phyloP scores from a whole-genome alignment of 2,329 filamentous ascomycete species.

The Pestalotiopsis fici region DNA sequence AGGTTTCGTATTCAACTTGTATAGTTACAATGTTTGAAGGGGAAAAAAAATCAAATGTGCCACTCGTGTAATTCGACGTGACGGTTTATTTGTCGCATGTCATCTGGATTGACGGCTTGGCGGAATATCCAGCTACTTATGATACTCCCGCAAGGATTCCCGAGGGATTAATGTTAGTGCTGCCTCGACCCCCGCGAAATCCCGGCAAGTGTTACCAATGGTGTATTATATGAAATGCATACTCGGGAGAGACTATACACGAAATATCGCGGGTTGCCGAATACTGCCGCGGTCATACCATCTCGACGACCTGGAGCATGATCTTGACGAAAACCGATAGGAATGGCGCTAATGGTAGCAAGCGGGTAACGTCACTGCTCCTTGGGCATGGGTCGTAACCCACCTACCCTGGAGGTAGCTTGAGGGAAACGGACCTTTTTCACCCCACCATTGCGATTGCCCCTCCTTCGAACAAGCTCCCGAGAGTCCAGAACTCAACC shows the following conservation, averaged over 20 bases:
- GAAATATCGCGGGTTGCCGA: background rate
- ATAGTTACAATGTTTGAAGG: background rate
- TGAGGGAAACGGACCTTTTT: background rate
- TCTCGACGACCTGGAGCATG: background rate
- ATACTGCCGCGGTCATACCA: constrained; percentile 3
- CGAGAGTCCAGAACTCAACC: constrained; percentile 2
- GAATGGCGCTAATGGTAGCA: background rate
- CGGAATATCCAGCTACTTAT: no score
- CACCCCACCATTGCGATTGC: constrained; percentile 6
- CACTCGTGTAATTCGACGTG: no score
- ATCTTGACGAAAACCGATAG: constrained; percentile 5
- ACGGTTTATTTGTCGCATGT: no score
- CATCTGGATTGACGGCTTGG: no score
- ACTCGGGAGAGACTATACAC: background rate
- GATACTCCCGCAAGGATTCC: no score
- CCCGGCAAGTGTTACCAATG: background rate
- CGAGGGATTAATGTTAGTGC: no score
- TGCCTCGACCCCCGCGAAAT: background rate
- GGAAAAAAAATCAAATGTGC: no score
- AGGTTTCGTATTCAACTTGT: background rate
- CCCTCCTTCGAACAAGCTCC: constrained; percentile 1
- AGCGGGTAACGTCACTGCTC: constrained; percentile 7
- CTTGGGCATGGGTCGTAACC: background rate
- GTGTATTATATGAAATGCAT: background rate
- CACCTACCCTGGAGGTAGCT: background rate